A percentile compares a stretch with the other conserved stretches of the same genome.
These are phyloP conservation scores for Avena eriantha DNA, from an alignment of 176 grass and related monocot species.

Conservation along the genomic window DNA sequence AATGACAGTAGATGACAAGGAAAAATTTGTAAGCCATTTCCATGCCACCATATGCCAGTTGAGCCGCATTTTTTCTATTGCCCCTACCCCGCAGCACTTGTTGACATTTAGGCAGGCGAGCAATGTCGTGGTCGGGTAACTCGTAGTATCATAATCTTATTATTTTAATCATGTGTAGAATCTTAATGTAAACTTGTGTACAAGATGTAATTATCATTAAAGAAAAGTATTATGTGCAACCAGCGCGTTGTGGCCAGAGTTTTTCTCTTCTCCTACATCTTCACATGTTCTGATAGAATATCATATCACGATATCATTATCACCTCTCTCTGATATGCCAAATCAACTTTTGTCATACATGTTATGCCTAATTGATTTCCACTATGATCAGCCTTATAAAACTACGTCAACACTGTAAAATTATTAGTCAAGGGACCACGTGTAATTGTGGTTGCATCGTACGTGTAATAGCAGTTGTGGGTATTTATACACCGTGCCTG, in stretches of 20 bases:
- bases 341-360: too few relatives aligned
- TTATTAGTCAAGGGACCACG: background rate
- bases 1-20: conserved; percentile 84
- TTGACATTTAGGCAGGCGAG: conserved; percentile 59
- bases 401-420: background rate
- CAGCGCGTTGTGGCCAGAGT: too few relatives aligned
- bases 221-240: too few relatives aligned
- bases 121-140: conserved; percentile 73
- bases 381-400: background rate
- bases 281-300: too few relatives aligned
- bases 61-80: conserved; percentile 9
- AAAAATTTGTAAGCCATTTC: conserved; percentile 68
- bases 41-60: background rate
- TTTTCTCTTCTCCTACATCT: too few relatives aligned
- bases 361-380: too few relatives aligned
- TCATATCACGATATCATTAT: too few relatives aligned
- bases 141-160: background rate
- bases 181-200: background rate
- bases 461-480: background rate
- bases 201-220: too few relatives aligned
- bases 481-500: background rate
- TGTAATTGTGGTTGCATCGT: background rate
- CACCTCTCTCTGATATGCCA: too few relatives aligned
- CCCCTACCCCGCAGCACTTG: background rate
- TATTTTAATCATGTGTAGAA: conserved; percentile 37